Conservation (phyloP, 257 asterid genomes). For the Gentiana dahurica region DNA sequence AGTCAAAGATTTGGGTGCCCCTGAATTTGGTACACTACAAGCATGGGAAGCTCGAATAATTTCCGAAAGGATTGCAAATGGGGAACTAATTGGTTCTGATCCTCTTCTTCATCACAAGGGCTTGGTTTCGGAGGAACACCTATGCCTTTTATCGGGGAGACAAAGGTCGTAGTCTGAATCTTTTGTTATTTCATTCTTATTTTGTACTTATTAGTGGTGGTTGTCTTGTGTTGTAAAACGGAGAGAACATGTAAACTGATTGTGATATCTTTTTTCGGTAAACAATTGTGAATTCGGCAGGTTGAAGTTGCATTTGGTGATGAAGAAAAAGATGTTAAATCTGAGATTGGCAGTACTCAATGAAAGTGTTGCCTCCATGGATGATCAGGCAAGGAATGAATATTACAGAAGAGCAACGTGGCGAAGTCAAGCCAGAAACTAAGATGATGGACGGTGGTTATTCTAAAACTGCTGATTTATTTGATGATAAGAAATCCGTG, state of each 20-base stretch:
- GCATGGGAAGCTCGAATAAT: slow-evolving; percentile 74
- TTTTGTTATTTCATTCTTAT: no score
- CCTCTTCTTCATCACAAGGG: slow-evolving; percentile 47
- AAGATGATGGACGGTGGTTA: slow-evolving; percentile 38
- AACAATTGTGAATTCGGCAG: slow-evolving; percentile 23
- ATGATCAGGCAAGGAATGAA: slow-evolving; percentile 91
- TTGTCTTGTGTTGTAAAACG: no score
- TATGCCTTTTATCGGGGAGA: slow-evolving; percentile 87
- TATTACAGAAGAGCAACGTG: slow-evolving; percentile 84
- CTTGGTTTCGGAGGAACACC: slow-evolving; percentile 57
- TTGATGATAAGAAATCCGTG: slow-evolving; percentile 63
- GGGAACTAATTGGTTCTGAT: slow-evolving; percentile 44
- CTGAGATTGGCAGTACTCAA: slow-evolving; percentile 33
- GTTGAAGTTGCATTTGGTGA: slow-evolving; percentile 90
- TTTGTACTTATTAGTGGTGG: no score
- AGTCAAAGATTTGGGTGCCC: slow-evolving; percentile 81
- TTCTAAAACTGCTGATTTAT: slow-evolving; percentile 25
- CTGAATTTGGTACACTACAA: slow-evolving; percentile 83
- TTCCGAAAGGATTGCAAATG: slow-evolving; percentile 59
- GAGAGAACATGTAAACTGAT: no score
- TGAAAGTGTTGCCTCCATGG: slow-evolving; percentile 94
- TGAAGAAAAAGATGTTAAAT: slow-evolving; percentile 57
- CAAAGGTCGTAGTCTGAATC: slow-evolving; percentile 37
- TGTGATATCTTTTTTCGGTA: no score
- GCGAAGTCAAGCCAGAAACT: slow-evolving; percentile 50